A percentile compares a stretch with the other conserved stretches of the same genome.
These are phyloP conservation scores for Athelia psychrophila DNA, from an alignment of 1,284 basidiomycete genomes.

Conservation along the genomic window DNA sequence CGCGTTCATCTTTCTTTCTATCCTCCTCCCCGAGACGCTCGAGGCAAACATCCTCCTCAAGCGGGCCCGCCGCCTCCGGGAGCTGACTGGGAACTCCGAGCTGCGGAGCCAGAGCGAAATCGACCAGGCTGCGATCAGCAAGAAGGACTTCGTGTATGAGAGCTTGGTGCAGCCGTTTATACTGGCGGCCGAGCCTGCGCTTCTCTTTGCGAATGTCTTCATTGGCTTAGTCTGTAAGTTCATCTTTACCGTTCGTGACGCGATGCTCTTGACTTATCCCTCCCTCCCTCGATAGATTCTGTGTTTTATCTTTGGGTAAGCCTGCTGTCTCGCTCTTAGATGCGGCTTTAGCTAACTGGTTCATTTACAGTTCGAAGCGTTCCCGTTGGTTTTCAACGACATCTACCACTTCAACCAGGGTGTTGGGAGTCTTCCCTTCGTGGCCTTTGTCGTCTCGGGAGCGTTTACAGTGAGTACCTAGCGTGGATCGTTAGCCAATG, in stretches of 20 bases:
- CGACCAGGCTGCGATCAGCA: constrained; percentile 17
- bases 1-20: constrained; percentile 36
- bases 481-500: not conserved
- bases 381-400: constrained; percentile 30
- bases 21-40: constrained; percentile 51
- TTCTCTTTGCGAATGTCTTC: constrained; percentile 39
- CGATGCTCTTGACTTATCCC: too few species aligned
- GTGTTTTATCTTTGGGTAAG: constrained; percentile 18
- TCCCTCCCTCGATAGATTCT: constrained; percentile 20
- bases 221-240: constrained; percentile 35
- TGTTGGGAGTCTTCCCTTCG: constrained; percentile 42
- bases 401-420: constrained; percentile 35
- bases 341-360: too few species aligned
- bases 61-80: constrained; percentile 24
- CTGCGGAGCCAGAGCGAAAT: constrained; percentile 24
- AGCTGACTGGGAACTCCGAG: constrained; percentile 22
- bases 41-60: constrained; percentile 38
- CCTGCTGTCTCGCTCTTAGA: too few species aligned
- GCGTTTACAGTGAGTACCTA: constrained; percentile 7
- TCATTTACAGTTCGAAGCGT: constrained; percentile 20
- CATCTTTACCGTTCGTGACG: not conserved
- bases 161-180: constrained; percentile 35
- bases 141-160: constrained; percentile 16
- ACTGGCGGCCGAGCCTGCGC: constrained; percentile 41
- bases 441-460: constrained; percentile 36